These are phyloP conservation scores for Neurospora sp. DNA, from an alignment of 495 filamentous ascomycete genomes.

Conservation along the genomic window DNA sequence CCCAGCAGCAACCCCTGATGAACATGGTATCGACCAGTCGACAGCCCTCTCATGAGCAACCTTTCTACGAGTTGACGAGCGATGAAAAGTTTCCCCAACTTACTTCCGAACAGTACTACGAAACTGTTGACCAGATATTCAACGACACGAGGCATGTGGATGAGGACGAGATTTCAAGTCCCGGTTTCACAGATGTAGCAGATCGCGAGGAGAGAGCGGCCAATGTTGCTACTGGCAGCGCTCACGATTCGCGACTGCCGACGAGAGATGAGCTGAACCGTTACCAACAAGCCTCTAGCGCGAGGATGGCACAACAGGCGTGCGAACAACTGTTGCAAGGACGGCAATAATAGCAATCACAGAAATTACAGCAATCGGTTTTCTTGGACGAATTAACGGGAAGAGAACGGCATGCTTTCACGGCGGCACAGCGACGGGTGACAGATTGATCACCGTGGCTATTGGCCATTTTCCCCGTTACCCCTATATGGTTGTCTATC, in stretches of 20 bases:
- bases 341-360: background rate
- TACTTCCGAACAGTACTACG: slow-evolving; percentile 29
- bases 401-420: background rate
- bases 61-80: slow-evolving; percentile 7
- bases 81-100: slow-evolving; percentile 13
- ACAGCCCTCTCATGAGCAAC: background rate
- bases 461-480: background rate
- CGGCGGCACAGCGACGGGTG: background rate
- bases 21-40: background rate
- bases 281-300: background rate
- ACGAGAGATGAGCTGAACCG: background rate
- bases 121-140: slow-evolving; percentile 32
- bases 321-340: background rate
- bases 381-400: background rate
- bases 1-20: background rate
- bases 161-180: background rate
- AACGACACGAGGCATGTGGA: slow-evolving; percentile 3
- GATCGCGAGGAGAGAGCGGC: background rate
- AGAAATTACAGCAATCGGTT: background rate
- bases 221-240: background rate
- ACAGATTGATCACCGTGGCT: background rate
- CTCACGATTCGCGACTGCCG: background rate
- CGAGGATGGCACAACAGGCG: background rate
- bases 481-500: background rate
- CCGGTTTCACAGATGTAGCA: background rate